Conservation (phyloP, 2,329 filamentous ascomycete genomes). For the Claviceps lovelessii region DNA sequence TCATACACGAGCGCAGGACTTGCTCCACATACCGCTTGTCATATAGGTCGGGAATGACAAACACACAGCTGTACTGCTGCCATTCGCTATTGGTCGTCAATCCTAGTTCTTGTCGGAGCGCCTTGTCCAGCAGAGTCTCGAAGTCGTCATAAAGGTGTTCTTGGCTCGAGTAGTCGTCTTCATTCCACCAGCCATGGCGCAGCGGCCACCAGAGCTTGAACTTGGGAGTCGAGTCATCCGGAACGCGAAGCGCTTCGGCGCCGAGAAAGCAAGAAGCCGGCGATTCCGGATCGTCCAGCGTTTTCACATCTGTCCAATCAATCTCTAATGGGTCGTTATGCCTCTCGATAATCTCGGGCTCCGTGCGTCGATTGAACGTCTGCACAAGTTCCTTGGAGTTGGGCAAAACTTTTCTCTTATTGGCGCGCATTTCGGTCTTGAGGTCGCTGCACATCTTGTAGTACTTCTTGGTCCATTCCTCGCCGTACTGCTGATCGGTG, state of each 20-base stretch:
- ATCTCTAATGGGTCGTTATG: slow-evolving; percentile 91
- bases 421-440: slow-evolving; percentile 77
- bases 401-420: slow-evolving; percentile 90
- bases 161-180: slow-evolving; percentile 69
- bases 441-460: slow-evolving; percentile 73
- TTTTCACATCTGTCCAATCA: slow-evolving; percentile 79
- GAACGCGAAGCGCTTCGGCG: slow-evolving; percentile 67
- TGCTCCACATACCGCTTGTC: slow-evolving; percentile 85
- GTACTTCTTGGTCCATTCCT: slow-evolving; percentile 65
- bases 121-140: slow-evolving; percentile 71
- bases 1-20: slow-evolving; percentile 71
- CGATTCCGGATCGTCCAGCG: slow-evolving; percentile 49
- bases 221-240: slow-evolving; percentile 74
- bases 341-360: slow-evolving; percentile 75
- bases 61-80: slow-evolving; percentile 87
- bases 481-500: slow-evolving; percentile 70
- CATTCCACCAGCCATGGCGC: slow-evolving; percentile 74
- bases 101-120: slow-evolving; percentile 72
- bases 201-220: slow-evolving; percentile 93
- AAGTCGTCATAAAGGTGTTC: slow-evolving; percentile 77
- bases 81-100: slow-evolving; percentile 66
- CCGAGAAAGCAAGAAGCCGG: slow-evolving; percentile 59
- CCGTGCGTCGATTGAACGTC: slow-evolving; percentile 79
- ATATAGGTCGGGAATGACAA: slow-evolving; percentile 92
- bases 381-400: slow-evolving; percentile 93